Evolutionary conservation across 2,329 filamentous ascomycete genomes (phyloP), one percentile per base, ranked within the genome.

Genomic region (Talaromyces sp.): DNA sequence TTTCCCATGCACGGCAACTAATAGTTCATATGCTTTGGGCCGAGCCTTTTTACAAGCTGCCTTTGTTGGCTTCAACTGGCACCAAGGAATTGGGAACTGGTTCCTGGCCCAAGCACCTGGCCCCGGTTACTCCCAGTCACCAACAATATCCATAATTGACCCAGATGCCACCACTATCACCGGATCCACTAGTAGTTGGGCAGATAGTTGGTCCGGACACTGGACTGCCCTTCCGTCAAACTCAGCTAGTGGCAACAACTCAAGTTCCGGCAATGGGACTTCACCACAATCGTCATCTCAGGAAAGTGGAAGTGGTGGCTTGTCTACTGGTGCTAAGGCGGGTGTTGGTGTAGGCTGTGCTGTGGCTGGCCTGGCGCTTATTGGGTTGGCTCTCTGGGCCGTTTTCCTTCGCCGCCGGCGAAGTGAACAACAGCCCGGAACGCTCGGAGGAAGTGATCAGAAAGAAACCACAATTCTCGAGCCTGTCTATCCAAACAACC

Each of bases 31-130:
- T 8, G 51, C 14, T 5, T 61, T 69, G 5, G 67, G 67, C 27
- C 64, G 68, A 12, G 66, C 68, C 4, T 69, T 69, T 31, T 62
- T 69, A n/a, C 68, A 70, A 36, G 66, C 68, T n/a, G 65, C 68
- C 36, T 68, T 70, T 18, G n/a, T 68, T 34, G 66, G 63, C 18
- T 56, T 61, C 33, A 68, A 70, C 28, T 66, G 66, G 64, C 18
- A 47, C 14, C 2, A 27, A 28, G 51, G 23, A 16, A 53, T 16
- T 30, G 60, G 63, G 3, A 62, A 61, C 10, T 66, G 65, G 63
- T 69, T 61, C 31, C 52, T 69, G 18, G 66, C 66, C 9, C 68
- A 69, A 60, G 68, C 67, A 12, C 68, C 68, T 9, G 68, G 51
- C 2, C 51, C 51, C 10, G 30, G 7, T 6, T 53, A 53, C 27